Evolutionary conservation across 768 basidiomycete genomes (phyloP).

Genomic region (Mycena vitilis): DNA sequence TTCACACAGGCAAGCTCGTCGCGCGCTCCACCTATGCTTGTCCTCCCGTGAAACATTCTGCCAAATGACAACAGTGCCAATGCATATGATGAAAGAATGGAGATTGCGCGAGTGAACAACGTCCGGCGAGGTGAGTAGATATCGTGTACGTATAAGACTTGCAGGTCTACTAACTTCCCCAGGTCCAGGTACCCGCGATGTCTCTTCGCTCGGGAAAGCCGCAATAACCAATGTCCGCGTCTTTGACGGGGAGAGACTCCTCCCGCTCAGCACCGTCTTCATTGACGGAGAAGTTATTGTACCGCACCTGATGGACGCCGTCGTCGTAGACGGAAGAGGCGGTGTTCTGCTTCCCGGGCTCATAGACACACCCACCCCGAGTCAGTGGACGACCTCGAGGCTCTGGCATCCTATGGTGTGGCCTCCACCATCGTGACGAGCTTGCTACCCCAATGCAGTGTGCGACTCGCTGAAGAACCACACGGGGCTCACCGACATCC

Average conservation of each 20-base stretch:
- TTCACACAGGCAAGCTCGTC: too few relatives aligned
- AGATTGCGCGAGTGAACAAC: slow-evolving; percentile 10
- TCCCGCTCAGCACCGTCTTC: slow-evolving; percentile 11
- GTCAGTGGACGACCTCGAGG: slow-evolving; percentile 14
- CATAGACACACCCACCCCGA: slow-evolving; percentile 25
- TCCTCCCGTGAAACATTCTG: too few relatives aligned
- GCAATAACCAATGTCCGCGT: slow-evolving; percentile 30
- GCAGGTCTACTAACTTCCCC: too few relatives aligned
- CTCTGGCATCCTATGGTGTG: slow-evolving; percentile 25
- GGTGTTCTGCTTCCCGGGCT: slow-evolving; percentile 21
- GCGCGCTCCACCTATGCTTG: too few relatives aligned
- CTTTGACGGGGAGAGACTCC: slow-evolving; percentile 27
- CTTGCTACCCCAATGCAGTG: slow-evolving; percentile 19
- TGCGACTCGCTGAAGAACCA: slow-evolving; percentile 25
- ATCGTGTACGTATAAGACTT: neutral
- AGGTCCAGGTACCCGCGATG: neutral
- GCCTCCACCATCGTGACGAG: slow-evolving; percentile 18
- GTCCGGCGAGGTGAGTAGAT: neutral
- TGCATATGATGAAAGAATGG: neutral
- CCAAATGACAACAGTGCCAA: too few relatives aligned
- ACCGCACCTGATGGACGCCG: slow-evolving; percentile 1
- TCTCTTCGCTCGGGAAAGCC: neutral
- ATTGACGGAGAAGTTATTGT: slow-evolving; percentile 11
- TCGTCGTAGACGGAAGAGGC: slow-evolving; percentile 18
- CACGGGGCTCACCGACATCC: slow-evolving; percentile 15